These are phyloP conservation scores for Backusella liffmaniae DNA, from an alignment of 192 early-diverging fungal genomes.

Conservation along the genomic window DNA sequence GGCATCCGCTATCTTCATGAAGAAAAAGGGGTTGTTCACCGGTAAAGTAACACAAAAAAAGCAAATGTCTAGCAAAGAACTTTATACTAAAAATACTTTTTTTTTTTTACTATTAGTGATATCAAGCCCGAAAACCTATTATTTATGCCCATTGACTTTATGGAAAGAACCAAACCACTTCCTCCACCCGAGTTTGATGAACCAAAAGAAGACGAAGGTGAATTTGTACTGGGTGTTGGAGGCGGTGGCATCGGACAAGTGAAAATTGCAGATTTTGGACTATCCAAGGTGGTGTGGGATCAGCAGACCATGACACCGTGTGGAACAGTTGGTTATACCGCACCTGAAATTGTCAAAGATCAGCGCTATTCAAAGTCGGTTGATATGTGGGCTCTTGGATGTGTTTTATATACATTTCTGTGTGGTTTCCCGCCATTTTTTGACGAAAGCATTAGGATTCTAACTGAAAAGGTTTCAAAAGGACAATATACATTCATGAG, in stretches of 20 bases:
- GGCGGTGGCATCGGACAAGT: conserved; percentile 83
- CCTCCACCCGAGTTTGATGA: conserved; percentile 50
- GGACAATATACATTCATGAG: conserved; percentile 85
- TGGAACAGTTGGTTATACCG: conserved; percentile 91
- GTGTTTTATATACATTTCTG: conserved; percentile 79
- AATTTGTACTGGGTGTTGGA: conserved; percentile 70
- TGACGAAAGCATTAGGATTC: conserved; percentile 72
- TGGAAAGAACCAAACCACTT: conserved; percentile 34
- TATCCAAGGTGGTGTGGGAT: conserved; percentile 85
- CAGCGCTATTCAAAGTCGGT: conserved; percentile 79
- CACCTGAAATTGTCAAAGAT: conserved; percentile 88
- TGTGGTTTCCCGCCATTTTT: conserved; percentile 84
- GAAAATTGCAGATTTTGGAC: conserved; percentile 89
- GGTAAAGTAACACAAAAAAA: conserved; percentile 26
- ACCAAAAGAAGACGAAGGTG: conserved; percentile 72
- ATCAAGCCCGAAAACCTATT: conserved; percentile 93
- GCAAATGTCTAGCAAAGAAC: not conserved
- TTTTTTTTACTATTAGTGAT: conserved; percentile 50
- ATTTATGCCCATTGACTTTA: conserved; percentile 72
- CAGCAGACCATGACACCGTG: conserved; percentile 88
- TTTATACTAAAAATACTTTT: not conserved
- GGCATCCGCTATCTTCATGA: conserved; percentile 85
- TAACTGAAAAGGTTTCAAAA: conserved; percentile 83
- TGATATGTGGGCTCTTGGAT: conserved; percentile 86
- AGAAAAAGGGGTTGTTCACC: conserved; percentile 73